phyloP scores from a whole-genome alignment of 2,329 filamentous ascomycete genomes.

The Fonsecaea monophora region DNA sequence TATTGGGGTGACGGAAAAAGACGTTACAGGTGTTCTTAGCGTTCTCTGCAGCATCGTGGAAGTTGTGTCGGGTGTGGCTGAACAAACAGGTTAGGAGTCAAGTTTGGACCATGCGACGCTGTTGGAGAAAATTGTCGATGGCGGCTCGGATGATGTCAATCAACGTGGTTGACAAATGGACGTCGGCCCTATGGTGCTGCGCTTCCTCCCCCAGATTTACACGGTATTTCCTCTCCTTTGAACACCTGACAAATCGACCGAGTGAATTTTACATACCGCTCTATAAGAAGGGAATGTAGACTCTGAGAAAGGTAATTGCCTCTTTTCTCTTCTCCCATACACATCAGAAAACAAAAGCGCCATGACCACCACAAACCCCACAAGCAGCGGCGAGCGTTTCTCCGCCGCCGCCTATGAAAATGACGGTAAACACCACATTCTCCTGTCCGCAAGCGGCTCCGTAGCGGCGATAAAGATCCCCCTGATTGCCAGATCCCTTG shows the following conservation, averaged over 20 bases:
- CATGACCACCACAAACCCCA: conserved; percentile 19
- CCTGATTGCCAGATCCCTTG: conserved; percentile 63
- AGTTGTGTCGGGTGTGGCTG: background rate
- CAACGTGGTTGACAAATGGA: conserved; percentile 35
- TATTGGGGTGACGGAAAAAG: background rate
- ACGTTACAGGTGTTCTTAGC: conserved; percentile 29
- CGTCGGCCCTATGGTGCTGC: background rate
- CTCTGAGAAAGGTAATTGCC: background rate
- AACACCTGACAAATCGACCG: background rate
- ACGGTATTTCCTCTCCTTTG: conserved; percentile 2
- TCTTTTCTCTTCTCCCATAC: background rate
- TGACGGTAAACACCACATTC: conserved; percentile 65
- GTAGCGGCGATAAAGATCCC: conserved; percentile 90
- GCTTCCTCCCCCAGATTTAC: conserved; percentile 7
- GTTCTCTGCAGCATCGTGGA: conserved; percentile 27
- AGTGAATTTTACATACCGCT: background rate
- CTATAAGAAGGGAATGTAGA: background rate
- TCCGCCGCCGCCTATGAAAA: conserved; percentile 39
- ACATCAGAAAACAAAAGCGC: conserved; percentile 1
- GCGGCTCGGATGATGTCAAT: conserved; percentile 27
- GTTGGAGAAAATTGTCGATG: conserved; percentile 28
- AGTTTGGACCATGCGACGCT: background rate
- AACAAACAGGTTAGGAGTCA: background rate
- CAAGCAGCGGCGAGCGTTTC: conserved; percentile 32
- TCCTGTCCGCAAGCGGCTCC: conserved; percentile 72